phyloP scores from a whole-genome alignment of 1,284 basidiomycete species.

The Trametes sp. region DNA sequence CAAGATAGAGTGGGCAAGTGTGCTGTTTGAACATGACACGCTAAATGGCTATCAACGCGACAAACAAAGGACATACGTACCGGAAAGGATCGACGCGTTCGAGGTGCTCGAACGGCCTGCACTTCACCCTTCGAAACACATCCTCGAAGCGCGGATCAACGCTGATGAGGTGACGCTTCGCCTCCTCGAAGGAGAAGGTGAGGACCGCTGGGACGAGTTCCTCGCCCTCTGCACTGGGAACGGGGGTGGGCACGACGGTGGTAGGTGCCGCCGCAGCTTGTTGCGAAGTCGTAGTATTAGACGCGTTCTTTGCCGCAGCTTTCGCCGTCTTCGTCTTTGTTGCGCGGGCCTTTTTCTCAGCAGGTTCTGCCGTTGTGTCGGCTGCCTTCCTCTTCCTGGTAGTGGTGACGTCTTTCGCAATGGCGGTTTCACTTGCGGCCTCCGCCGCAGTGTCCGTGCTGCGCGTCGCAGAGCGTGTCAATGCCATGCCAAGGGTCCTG shows the following conservation, averaged over 20 bases:
- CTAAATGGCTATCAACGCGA: not conserved
- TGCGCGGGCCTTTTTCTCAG: slow-evolving; percentile 27
- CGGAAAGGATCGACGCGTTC: slow-evolving; percentile 80
- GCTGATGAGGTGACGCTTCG: slow-evolving; percentile 72
- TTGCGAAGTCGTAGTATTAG: not conserved
- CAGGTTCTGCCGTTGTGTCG: slow-evolving; percentile 12
- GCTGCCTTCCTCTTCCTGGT: slow-evolving; percentile 33
- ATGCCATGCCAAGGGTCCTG: slow-evolving; percentile 42
- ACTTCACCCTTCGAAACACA: slow-evolving; percentile 69
- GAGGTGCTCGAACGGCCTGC: slow-evolving; percentile 78
- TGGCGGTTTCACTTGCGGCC: slow-evolving; percentile 5
- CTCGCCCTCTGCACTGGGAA: slow-evolving; percentile 21
- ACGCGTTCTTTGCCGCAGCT: not conserved
- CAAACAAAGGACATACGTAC: slow-evolving; percentile 44
- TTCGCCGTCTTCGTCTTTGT: slow-evolving; percentile 15
- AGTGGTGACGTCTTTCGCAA: slow-evolving; percentile 5
- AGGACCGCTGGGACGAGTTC: slow-evolving; percentile 67
- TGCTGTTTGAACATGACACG: slow-evolving; percentile 35
- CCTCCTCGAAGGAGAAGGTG: slow-evolving; percentile 78
- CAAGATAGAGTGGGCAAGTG: slow-evolving; percentile 65
- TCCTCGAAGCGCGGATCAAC: slow-evolving; percentile 77
- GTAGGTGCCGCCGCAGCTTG: slow-evolving; percentile 1
- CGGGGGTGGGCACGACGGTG: slow-evolving; percentile 4
- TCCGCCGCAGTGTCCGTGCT: slow-evolving; percentile 12
- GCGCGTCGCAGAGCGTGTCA: slow-evolving; percentile 50